phyloP scores from a whole-genome alignment of 2,329 filamentous ascomycete species.

The Paradendryphiella salina region DNA sequence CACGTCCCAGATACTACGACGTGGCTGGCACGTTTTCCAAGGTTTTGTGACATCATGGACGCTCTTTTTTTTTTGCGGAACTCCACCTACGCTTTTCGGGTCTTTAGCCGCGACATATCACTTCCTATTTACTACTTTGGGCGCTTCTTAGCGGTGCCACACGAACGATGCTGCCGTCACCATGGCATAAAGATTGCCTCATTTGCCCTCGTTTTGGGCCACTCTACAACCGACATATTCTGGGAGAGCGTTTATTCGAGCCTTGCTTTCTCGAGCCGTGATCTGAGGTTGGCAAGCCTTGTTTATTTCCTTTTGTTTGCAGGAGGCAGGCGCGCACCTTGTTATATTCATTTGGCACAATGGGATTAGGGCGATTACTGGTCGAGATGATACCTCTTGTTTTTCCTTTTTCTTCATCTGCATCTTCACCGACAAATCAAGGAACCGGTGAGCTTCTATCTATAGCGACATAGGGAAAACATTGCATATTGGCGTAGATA shows the following conservation, averaged over 20 bases:
- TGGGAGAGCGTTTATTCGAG: conserved; percentile 2
- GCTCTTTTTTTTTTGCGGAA: conserved; percentile 20
- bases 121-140: conserved; percentile 13
- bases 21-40: conserved; percentile 39
- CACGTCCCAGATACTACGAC: conserved; percentile 31
- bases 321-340: too few relatives aligned
- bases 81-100: conserved; percentile 10
- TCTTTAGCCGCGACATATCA: conserved; percentile 11
- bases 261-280: conserved; percentile 1
- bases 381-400: neutral
- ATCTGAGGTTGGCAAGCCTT: conserved; percentile 25
- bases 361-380: too few relatives aligned
- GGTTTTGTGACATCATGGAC: conserved; percentile 17
- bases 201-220: neutral
- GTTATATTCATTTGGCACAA: too few relatives aligned
- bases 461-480: conserved; percentile 3
- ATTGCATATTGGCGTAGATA: neutral
- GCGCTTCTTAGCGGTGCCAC: conserved; percentile 15
- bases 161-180: conserved; percentile 5
- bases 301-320: conserved; percentile 16
- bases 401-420: neutral
- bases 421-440: conserved; percentile 1
- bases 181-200: conserved; percentile 1
- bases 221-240: conserved; percentile 1
- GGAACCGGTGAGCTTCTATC: neutral